These are phyloP conservation scores for Colletotrichum cereale DNA, from an alignment of 2,329 filamentous ascomycete species.

Conservation along the genomic window DNA sequence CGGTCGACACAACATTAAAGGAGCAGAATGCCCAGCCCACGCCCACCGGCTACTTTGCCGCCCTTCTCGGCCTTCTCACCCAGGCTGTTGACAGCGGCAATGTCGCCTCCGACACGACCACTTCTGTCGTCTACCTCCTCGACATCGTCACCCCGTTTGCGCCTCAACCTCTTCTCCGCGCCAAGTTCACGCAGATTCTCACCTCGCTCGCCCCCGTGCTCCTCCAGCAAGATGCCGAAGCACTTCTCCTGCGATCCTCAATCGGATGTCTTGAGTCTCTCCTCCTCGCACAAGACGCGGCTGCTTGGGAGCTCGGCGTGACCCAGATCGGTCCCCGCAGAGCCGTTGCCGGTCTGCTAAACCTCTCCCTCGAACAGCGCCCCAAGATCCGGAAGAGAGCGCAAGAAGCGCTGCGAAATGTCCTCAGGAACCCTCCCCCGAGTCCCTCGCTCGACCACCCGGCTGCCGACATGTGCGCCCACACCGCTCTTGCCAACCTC, in stretches of 20 bases:
- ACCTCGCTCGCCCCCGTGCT: slow-evolving; percentile 87
- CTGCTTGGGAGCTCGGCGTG: slow-evolving; percentile 88
- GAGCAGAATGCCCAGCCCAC: slow-evolving; percentile 87
- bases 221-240: slow-evolving; percentile 83
- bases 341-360: slow-evolving; percentile 87
- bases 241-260: slow-evolving; percentile 85
- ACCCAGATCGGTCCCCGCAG: slow-evolving; percentile 87
- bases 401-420: slow-evolving; percentile 86
- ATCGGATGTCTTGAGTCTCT: slow-evolving; percentile 96
- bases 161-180: slow-evolving; percentile 86
- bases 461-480: slow-evolving; percentile 94
- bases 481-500: slow-evolving; percentile 86
- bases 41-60: slow-evolving; percentile 93
- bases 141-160: slow-evolving; percentile 90
- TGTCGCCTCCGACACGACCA: slow-evolving; percentile 84
- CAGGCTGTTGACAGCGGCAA: slow-evolving; percentile 78
- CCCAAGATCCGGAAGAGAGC: slow-evolving; percentile 96
- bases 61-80: slow-evolving; percentile 88
- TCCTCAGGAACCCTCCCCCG: slow-evolving; percentile 87
- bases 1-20: slow-evolving; percentile 92
- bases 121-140: slow-evolving; percentile 93
- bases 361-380: slow-evolving; percentile 85
- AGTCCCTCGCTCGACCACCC: slow-evolving; percentile 95
- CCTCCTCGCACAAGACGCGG: slow-evolving; percentile 86
- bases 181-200: slow-evolving; percentile 96